phyloP scores from a whole-genome alignment of 805 yeast species.

The Candida insectalens region DNA sequence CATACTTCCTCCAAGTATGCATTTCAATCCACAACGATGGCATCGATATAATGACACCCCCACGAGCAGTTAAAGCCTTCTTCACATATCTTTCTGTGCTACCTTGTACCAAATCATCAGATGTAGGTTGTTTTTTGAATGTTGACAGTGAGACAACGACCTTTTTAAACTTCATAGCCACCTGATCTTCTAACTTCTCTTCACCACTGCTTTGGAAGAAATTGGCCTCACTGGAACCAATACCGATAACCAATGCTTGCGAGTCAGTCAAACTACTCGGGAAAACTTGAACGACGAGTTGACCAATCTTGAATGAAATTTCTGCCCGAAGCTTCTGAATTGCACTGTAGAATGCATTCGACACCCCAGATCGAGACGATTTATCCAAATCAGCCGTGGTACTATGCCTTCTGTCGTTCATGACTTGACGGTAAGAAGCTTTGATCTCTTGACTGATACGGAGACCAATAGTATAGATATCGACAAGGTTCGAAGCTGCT shows the following conservation, averaged over 20 bases:
- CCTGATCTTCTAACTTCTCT: slow-evolving; percentile 38
- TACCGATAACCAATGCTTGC: slow-evolving; percentile 56
- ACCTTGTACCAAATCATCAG: slow-evolving; percentile 21
- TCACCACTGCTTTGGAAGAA: slow-evolving; percentile 37
- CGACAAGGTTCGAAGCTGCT: slow-evolving; percentile 75
- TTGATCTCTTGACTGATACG: slow-evolving; percentile 68
- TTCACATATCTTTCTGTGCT: slow-evolving; percentile 44
- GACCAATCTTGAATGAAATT: slow-evolving; percentile 51
- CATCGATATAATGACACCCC: slow-evolving; percentile 72
- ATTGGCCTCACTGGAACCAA: slow-evolving; percentile 45
- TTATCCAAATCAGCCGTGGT: slow-evolving; percentile 24
- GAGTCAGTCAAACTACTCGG: slow-evolving; percentile 77
- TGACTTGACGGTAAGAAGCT: slow-evolving; percentile 65
- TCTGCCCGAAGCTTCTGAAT: slow-evolving; percentile 51
- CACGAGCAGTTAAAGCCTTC: slow-evolving; percentile 50
- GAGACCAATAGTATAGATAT: slow-evolving; percentile 59
- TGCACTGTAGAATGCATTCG: slow-evolving; percentile 15
- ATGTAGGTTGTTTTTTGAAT: slow-evolving; percentile 36
- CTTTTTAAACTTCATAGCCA: slow-evolving; percentile 54
- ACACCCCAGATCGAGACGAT: not conserved
- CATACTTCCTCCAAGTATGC: slow-evolving; percentile 58
- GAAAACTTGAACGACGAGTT: slow-evolving; percentile 53
- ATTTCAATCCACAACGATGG: slow-evolving; percentile 69
- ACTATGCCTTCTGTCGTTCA: too few relatives aligned
- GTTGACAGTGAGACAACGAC: slow-evolving; percentile 60